Conservation (phyloP, 805 yeast genomes). For the Starmerella vitae region DNA sequence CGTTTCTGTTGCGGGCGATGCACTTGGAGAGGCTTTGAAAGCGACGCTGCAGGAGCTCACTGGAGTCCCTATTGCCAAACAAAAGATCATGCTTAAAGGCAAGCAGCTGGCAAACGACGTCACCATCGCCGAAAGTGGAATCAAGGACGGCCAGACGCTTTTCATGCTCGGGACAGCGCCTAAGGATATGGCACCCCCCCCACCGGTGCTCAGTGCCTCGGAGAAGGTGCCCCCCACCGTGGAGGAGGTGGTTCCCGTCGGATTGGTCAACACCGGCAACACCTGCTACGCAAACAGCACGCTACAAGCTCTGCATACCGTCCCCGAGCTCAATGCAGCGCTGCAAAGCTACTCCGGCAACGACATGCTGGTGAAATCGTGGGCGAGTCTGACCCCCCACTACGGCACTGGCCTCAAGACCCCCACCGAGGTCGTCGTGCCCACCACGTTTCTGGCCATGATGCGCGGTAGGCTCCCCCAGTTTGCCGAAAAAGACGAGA, state of each 20-base stretch:
- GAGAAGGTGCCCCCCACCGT: conserved; percentile 40
- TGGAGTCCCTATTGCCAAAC: conserved; percentile 75
- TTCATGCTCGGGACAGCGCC: conserved; percentile 67
- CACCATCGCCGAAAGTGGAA: conserved; percentile 36
- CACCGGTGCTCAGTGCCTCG: conserved; percentile 42
- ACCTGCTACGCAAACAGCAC: conserved; percentile 69
- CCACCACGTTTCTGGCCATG: conserved; percentile 44
- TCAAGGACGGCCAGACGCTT: conserved; percentile 53
- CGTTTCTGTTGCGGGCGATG: conserved; percentile 38
- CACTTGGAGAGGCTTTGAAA: conserved; percentile 53
- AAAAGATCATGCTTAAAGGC: conserved; percentile 78
- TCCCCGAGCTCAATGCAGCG: conserved; percentile 37
- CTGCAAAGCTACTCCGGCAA: conserved; percentile 31
- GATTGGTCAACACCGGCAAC: conserved; percentile 57
- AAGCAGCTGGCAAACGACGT: conserved; percentile 71
- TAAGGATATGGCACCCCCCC: conserved; percentile 14
- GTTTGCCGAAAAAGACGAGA: conserved; percentile 57
- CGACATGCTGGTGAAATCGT: conserved; percentile 26
- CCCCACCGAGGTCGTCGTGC: conserved; percentile 41
- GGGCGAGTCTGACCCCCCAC: conserved; percentile 25
- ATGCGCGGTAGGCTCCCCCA: conserved; percentile 64
- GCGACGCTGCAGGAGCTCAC: conserved; percentile 57
- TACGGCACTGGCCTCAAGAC: conserved; percentile 24
- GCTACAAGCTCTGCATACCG: conserved; percentile 40
- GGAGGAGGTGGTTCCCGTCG: conserved; percentile 40